Conservation (phyloP, 768 basidiomycete species). For the Termitomyces sp. region DNA sequence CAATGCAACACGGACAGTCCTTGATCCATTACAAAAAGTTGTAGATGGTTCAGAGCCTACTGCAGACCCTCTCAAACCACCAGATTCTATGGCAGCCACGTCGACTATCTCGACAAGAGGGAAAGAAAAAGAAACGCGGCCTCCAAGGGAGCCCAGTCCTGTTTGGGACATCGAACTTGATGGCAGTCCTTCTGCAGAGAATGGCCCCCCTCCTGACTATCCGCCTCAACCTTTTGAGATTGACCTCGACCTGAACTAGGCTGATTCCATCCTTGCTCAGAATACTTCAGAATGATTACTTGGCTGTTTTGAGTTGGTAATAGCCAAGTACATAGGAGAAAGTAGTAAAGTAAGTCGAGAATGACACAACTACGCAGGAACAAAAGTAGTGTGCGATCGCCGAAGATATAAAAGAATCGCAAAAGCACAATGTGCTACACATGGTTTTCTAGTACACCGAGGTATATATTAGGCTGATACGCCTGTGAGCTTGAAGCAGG, state of each 20-base stretch:
- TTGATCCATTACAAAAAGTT: conserved; percentile 26
- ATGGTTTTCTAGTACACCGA: not conserved
- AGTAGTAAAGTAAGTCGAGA: not conserved
- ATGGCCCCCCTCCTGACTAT: conserved; percentile 14
- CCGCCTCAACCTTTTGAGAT: conserved; percentile 37
- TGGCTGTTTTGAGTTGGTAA: not conserved
- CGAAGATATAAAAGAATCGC: not conserved
- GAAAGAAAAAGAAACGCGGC: conserved; percentile 23
- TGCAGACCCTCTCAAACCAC: not conserved
- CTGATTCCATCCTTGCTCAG: not conserved
- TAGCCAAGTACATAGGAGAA: conserved; percentile 2
- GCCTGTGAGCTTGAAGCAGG: not conserved
- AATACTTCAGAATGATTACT: not conserved
- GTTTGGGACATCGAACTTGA: conserved; percentile 72
- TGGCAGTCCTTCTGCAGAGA: conserved; percentile 11
- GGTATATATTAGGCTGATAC: not conserved
- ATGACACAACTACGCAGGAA: not conserved
- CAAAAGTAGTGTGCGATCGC: not conserved
- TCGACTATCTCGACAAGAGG: conserved; percentile 7
- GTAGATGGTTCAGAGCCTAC: conserved; percentile 5
- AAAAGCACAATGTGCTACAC: not conserved
- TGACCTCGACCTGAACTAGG: conserved; percentile 43
- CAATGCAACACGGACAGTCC: conserved; percentile 48
- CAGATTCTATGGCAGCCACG: not conserved
- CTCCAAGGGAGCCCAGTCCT: conserved; percentile 48